phyloP scores from a whole-genome alignment of 805 yeast species.

The Myxozyma udenii region DNA sequence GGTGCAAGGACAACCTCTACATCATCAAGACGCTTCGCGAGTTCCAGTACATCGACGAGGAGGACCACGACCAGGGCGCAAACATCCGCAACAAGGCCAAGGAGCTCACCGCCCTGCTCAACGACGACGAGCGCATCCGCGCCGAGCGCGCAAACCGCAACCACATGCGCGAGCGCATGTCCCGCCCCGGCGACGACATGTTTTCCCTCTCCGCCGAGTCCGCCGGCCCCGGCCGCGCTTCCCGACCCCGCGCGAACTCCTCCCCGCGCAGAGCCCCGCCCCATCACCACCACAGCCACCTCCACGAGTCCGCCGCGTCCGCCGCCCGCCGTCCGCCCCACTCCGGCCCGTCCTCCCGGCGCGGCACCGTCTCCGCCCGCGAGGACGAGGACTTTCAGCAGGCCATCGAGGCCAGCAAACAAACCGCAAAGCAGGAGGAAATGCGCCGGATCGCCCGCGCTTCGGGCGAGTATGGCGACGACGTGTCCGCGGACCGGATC shows the following conservation, averaged over 20 bases:
- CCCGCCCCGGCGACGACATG: constrained; percentile 16
- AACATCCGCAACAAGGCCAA: constrained; percentile 85
- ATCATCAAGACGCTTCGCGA: constrained; percentile 87
- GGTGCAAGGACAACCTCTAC: constrained; percentile 88
- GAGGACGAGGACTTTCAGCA: constrained; percentile 54
- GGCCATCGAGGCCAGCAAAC: constrained; percentile 75
- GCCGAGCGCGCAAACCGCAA: constrained; percentile 57
- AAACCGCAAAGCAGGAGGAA: constrained; percentile 78
- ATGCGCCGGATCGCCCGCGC: constrained; percentile 45
- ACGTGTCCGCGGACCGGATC: constrained; percentile 67
- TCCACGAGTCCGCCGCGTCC: background rate
- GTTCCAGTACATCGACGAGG: constrained; percentile 75
- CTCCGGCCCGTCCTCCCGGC: constrained; percentile 1
- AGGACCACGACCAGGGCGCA: constrained; percentile 80
- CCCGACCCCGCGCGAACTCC: background rate
- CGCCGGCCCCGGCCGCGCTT: background rate
- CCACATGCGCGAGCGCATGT: constrained; percentile 21
- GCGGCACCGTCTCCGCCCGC: background rate
- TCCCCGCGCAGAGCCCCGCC: background rate
- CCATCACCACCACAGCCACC: too few species aligned
- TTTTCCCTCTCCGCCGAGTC: constrained; percentile 4
- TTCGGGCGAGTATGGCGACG: constrained; percentile 46
- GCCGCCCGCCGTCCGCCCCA: constrained; percentile 2
- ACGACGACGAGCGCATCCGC: constrained; percentile 75
- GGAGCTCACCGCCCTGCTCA: constrained; percentile 71